Evolutionary conservation across 2,329 filamentous ascomycete species (phyloP).

Genomic region (Verticillium alfalfae): DNA sequence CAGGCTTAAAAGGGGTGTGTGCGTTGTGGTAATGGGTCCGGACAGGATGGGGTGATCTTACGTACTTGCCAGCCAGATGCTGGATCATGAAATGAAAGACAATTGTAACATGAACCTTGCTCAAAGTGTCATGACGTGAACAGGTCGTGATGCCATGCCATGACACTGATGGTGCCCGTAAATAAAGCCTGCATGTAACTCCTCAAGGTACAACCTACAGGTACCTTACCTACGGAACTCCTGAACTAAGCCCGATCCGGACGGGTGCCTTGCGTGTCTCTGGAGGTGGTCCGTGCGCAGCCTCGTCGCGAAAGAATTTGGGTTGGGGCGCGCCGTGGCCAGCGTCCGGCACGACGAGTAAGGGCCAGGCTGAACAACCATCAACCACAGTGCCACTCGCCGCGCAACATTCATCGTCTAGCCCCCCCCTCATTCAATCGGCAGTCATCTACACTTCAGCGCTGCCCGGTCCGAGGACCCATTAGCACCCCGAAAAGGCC

Average conservation of each 20-base stretch:
- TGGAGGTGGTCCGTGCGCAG: constrained; percentile 2
- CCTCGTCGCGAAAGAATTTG: constrained; percentile 12
- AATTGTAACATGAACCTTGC: constrained; percentile 5
- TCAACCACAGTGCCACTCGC: constrained; percentile 1
- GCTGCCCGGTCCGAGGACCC: not conserved
- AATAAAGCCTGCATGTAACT: too few species aligned
- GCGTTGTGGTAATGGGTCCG: not conserved
- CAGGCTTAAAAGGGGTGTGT: constrained; percentile 62
- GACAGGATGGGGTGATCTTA: not conserved
- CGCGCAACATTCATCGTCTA: not conserved
- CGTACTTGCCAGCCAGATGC: constrained; percentile 6
- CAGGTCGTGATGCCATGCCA: not conserved
- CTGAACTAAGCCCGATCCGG: constrained; percentile 1
- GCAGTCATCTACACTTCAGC: too few species aligned
- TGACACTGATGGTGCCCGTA: too few species aligned
- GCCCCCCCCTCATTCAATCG: not conserved
- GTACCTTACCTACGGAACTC: too few species aligned
- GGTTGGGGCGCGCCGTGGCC: constrained; percentile 4
- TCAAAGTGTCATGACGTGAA: constrained; percentile 4
- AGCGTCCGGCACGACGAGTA: not conserved
- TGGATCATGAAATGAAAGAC: constrained; percentile 9
- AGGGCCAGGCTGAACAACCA: not conserved
- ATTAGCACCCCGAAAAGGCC: not conserved
- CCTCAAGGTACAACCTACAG: too few species aligned
- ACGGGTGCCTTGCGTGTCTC: constrained; percentile 3